Percentiles rank a stretch among this genome's conserved stretches.
phyloP scores from a whole-genome alignment of 2,329 filamentous ascomycete genomes.

The Chrysoporthe deuterocubensis region DNA sequence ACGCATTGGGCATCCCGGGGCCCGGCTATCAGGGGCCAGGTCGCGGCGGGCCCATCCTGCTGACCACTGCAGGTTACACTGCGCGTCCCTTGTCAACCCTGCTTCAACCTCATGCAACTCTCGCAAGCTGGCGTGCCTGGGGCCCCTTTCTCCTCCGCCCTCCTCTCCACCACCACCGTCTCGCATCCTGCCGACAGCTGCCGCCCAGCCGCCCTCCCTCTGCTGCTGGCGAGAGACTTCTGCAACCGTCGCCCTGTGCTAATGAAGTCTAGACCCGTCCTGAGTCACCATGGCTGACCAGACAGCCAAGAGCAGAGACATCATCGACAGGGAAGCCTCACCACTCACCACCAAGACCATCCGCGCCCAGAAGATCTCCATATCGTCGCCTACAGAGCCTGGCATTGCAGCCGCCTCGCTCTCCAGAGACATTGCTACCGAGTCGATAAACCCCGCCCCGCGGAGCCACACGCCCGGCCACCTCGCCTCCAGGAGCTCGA shows the following conservation, averaged over 20 bases:
- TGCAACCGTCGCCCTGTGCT: constrained; percentile 7
- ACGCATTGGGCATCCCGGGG: constrained; percentile 3
- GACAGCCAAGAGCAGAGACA: constrained; percentile 36
- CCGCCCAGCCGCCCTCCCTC: neutral
- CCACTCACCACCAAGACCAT: constrained; percentile 50
- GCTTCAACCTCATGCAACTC: constrained; percentile 5
- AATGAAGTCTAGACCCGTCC: constrained; percentile 35
- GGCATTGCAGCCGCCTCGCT: constrained; percentile 29
- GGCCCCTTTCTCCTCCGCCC: neutral
- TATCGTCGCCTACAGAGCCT: constrained; percentile 39
- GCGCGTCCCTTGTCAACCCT: constrained; percentile 6
- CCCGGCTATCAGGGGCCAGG: constrained; percentile 8
- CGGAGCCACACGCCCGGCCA: constrained; percentile 67
- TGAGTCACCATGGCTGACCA: constrained; percentile 48
- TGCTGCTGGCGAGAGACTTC: neutral
- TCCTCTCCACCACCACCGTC: neutral
- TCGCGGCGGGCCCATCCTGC: neutral
- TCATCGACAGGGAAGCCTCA: constrained; percentile 37
- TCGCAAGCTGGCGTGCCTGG: neutral
- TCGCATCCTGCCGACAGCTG: constrained; percentile 1
- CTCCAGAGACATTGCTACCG: constrained; percentile 38
- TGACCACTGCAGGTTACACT: constrained; percentile 1
- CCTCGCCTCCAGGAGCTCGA: constrained; percentile 61
- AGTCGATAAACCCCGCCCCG: constrained; percentile 42
- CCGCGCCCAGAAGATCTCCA: constrained; percentile 58